Base-by-base conservation (phyloP, 306 rosid species). In the Spatholobus suberectus region DNA sequence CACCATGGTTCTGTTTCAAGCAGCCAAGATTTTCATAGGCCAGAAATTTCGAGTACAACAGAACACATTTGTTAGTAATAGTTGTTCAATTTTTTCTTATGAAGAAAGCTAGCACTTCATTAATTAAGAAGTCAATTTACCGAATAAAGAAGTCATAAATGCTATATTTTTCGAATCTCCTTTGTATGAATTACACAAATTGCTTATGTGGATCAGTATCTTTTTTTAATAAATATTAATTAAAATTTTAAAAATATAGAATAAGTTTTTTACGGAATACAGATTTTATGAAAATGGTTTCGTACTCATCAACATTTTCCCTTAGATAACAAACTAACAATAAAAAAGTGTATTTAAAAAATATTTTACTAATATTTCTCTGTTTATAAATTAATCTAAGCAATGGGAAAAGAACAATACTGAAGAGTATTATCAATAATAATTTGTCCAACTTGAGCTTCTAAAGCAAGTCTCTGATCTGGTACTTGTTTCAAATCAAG, bases 1-100 rank as follows among this genome's bases (percentile, higher is more conserved):
- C 75, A 63, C 37, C 37, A 6, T 44, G 13, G 13, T 17, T 65
- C 47, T 66, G 67, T 84, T 73, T 79, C 11, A 40, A 3, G 55
- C 61, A 44, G 24, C 66, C 18, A 70, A 59, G 21, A 32, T 8
- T 24, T 61, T 29, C 40, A 14, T 5, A 5, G 12, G 5, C 29
- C 18, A 20, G 5, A 43, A 41, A 29, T 70, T 41, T 80, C 49
- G 57, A 55, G 71, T 80, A 70, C 47, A 57, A 55, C 13, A 37
- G 47, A 35, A 55, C 4, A 23, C 57, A 34, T 52, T 26, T 4
- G 67, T 26, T 59, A 59, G 3, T 55, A 55, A 57, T 26, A n/a
- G 4, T 23, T 10, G 47, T 6, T 41, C 29, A 21, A 37, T 6
- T 58, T 24, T 46, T 61, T 29, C 32, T 10, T 14, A 4, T 8